These are phyloP conservation scores for Auricularia auricula-judae DNA, from an alignment of 768 basidiomycete species.

Conservation along the genomic window DNA sequence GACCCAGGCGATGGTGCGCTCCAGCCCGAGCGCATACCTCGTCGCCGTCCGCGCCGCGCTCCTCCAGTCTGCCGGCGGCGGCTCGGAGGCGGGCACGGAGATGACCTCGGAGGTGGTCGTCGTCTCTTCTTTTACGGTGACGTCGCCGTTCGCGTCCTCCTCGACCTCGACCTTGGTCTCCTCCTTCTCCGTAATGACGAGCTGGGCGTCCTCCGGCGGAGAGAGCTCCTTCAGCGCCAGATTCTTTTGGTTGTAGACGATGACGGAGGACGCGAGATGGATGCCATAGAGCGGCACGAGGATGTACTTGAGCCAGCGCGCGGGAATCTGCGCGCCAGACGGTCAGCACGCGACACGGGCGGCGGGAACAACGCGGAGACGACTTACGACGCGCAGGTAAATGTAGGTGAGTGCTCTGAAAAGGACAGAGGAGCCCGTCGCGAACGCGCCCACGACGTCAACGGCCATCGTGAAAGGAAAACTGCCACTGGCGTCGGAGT, in stretches of 20 bases:
- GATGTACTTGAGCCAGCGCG: conserved; percentile 21
- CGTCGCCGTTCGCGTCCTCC: not conserved
- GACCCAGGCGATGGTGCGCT: not conserved
- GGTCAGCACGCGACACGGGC: not conserved
- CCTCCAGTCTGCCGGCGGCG: not conserved
- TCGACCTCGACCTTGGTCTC: not conserved
- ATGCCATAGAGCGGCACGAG: conserved; percentile 18
- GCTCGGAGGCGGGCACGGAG: not conserved
- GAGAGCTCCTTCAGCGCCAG: conserved; percentile 5
- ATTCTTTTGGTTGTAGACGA: conserved; percentile 8
- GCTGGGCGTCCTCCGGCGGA: not conserved
- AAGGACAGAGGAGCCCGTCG: conserved; percentile 5
- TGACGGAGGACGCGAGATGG: conserved; percentile 12
- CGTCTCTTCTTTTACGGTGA: not conserved
- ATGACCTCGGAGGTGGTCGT: not conserved
- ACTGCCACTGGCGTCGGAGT: not conserved
- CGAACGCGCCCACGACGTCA: not conserved
- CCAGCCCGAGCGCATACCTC: not conserved
- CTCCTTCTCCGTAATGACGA: not conserved
- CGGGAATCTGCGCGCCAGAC: conserved; percentile 26
- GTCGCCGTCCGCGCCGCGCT: not conserved
- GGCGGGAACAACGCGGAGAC: not conserved
- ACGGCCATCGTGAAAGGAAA: not conserved
- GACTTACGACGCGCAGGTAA: conserved; percentile 41
- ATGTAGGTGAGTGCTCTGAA: conserved; percentile 36